phyloP scores from a whole-genome alignment of 2,329 filamentous ascomycete genomes.

The Pseudogymnoascus sp. region DNA sequence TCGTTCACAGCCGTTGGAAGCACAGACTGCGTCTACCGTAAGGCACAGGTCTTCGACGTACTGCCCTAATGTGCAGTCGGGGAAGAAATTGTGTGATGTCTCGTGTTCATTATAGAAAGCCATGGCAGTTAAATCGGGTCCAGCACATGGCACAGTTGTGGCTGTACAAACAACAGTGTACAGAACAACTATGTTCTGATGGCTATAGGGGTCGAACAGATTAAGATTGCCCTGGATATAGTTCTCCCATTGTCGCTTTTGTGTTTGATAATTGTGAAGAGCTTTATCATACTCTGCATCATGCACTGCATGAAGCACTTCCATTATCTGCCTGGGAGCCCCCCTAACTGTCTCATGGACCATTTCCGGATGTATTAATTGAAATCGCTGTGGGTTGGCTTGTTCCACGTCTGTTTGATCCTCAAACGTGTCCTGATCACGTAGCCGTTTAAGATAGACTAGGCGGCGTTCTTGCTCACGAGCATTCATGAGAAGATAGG shows the following conservation, averaged over 20 bases:
- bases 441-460: constrained; percentile 70
- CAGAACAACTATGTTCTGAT: constrained; percentile 91
- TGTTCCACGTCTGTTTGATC: constrained; percentile 52
- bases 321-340: constrained; percentile 78
- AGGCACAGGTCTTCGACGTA: constrained; percentile 88
- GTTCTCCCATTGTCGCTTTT: constrained; percentile 92
- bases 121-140: constrained; percentile 81
- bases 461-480: constrained; percentile 83
- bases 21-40: constrained; percentile 67
- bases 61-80: constrained; percentile 87
- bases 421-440: constrained; percentile 62
- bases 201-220: constrained; percentile 87
- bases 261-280: constrained; percentile 84
- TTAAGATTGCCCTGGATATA: constrained; percentile 83
- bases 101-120: constrained; percentile 91
- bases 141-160: constrained; percentile 86
- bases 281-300: constrained; percentile 96
- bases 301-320: constrained; percentile 89
- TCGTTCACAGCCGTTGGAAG: constrained; percentile 75
- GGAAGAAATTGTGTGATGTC: constrained; percentile 56
- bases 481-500: constrained; percentile 85
- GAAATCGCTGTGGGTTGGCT: constrained; percentile 62
- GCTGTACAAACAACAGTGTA: constrained; percentile 91
- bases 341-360: constrained; percentile 74
- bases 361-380: constrained; percentile 92